A percentile compares a stretch with the other conserved stretches of the same genome.
Evolutionary conservation across 2,329 filamentous ascomycete species (phyloP).

Genomic region (Coniochaeta ligniaria): DNA sequence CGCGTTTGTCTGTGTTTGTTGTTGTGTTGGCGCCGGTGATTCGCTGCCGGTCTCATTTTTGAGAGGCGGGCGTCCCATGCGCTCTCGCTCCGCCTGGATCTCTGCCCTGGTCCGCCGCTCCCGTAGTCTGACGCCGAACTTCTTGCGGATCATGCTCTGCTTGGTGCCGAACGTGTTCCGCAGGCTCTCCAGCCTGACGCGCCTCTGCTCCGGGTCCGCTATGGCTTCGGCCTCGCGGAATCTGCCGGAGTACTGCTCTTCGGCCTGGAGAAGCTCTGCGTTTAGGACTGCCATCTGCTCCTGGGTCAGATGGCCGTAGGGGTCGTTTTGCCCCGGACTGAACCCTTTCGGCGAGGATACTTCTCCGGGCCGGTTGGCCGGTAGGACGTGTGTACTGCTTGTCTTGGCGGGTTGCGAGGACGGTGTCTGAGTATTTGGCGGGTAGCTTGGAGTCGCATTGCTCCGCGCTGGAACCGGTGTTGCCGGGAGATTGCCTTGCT

Average conservation of each 20-base stretch:
- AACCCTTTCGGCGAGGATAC: not conserved
- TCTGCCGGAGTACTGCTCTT: conserved; percentile 29
- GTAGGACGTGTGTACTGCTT: not conserved
- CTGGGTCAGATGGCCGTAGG: conserved; percentile 36
- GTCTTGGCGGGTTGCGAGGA: not conserved
- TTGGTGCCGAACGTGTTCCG: conserved; percentile 49
- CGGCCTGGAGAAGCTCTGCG: conserved; percentile 28
- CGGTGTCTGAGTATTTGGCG: not conserved
- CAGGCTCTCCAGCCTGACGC: conserved; percentile 28
- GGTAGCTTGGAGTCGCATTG: not conserved
- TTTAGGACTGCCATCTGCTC: conserved; percentile 21
- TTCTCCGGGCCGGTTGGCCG: not conserved
- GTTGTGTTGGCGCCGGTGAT: not conserved
- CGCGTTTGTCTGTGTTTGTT: not conserved
- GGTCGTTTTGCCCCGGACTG: conserved; percentile 8
- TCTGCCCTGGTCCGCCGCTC: conserved; percentile 38
- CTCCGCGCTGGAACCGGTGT: not conserved
- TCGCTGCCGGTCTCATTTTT: not conserved
- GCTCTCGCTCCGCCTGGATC: conserved; percentile 35
- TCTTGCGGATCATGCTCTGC: conserved; percentile 49
- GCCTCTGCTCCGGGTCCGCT: conserved; percentile 22
- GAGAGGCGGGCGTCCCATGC: conserved; percentile 22
- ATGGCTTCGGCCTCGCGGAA: conserved; percentile 35
- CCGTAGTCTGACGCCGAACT: conserved; percentile 47
- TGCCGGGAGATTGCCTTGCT: conserved; percentile 6